Percentiles rank a stretch among this genome's conserved stretches.
Evolutionary conservation across 352 stramenopile genomes (phyloP).

Genomic region (Pythium phragmiticola): DNA sequence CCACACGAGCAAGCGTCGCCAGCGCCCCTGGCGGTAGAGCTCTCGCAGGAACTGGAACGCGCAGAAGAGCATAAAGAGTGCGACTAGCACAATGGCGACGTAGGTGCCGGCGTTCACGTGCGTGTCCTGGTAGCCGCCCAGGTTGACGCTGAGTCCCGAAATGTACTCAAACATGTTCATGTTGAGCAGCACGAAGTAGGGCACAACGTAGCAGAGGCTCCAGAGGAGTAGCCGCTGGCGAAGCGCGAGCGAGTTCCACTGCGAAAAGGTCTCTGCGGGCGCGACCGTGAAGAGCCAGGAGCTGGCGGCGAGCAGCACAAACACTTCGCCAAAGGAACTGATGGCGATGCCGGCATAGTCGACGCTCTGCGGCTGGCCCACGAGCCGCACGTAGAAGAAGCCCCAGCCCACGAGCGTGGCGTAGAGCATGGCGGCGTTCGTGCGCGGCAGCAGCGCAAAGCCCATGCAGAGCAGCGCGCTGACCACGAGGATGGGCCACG

Average conservation of each 20-base stretch:
- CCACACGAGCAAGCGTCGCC: constrained; percentile 34
- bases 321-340: constrained; percentile 52
- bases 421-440: constrained; percentile 46
- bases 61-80: constrained; percentile 32
- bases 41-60: constrained; percentile 40
- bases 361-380: constrained; percentile 56
- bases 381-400: constrained; percentile 70
- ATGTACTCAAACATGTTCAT: constrained; percentile 74
- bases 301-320: constrained; percentile 58
- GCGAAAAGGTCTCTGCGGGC: constrained; percentile 43
- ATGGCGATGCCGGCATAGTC: constrained; percentile 59
- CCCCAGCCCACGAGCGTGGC: constrained; percentile 55
- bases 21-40: constrained; percentile 41
- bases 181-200: constrained; percentile 71
- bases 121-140: constrained; percentile 59
- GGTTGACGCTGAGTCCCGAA: constrained; percentile 69
- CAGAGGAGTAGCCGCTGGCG: constrained; percentile 50
- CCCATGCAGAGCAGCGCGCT: constrained; percentile 40
- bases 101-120: constrained; percentile 59
- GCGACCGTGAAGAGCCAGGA: constrained; percentile 44
- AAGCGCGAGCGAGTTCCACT: constrained; percentile 35
- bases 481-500: constrained; percentile 61
- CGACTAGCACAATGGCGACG: constrained; percentile 45
- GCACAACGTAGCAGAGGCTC: constrained; percentile 60
- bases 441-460: constrained; percentile 48